phyloP scores from a whole-genome alignment of 208 protist species.

The Crithidia thermophila region DNA sequence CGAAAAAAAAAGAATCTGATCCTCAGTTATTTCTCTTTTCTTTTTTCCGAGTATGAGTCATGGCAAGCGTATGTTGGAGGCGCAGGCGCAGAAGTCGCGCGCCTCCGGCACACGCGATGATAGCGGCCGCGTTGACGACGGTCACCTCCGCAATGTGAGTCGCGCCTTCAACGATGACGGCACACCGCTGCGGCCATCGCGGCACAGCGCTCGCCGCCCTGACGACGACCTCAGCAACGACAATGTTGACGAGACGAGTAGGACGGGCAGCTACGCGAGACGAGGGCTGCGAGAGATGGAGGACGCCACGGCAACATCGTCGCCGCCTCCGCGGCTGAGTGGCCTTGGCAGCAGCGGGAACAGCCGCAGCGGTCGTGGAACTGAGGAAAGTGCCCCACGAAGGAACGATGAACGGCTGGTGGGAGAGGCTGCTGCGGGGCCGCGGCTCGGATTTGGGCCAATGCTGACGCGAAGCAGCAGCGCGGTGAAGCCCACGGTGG shows the following conservation, averaged over 20 bases:
- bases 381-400: too few species aligned
- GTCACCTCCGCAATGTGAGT: conserved; percentile 26
- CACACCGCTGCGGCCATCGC: conserved; percentile 24
- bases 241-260: too few species aligned
- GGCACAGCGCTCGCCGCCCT: not conserved
- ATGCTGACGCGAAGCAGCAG: not conserved
- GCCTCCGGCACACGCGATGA: conserved; percentile 17
- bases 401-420: too few species aligned
- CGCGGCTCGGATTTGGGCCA: too few species aligned
- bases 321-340: not conserved
- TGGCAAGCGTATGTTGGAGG: conserved; percentile 57
- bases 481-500: not conserved
- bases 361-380: not conserved
- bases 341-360: conserved; percentile 4
- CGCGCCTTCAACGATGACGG: conserved; percentile 32
- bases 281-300: not conserved
- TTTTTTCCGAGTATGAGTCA: conserved; percentile 34
- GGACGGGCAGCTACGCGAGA: too few species aligned
- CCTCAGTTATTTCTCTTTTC: not conserved
- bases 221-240: too few species aligned
- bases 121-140: conserved; percentile 20
- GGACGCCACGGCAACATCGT: not conserved
- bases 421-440: too few species aligned
- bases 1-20: not conserved
- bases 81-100: conserved; percentile 40